Evolutionary conservation across 495 filamentous ascomycete genomes (phyloP).

Genomic region (Pyrenula aspistea): DNA sequence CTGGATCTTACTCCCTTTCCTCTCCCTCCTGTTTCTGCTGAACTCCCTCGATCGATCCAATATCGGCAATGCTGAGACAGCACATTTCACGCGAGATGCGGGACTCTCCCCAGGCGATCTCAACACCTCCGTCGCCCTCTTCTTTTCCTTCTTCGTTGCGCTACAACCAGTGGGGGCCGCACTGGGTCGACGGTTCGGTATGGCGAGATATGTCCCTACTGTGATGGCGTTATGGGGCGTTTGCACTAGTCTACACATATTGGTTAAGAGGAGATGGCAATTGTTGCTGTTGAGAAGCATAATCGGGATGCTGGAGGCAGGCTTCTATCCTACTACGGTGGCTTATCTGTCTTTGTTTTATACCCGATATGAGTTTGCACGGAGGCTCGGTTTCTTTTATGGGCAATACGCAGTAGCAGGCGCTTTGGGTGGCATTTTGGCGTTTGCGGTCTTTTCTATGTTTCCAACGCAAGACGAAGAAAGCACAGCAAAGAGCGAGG

Average conservation of each 20-base stretch:
- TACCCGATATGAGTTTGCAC: constrained; percentile 40
- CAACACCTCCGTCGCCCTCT: constrained; percentile 40
- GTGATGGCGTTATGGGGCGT: constrained; percentile 45
- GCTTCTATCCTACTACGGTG: constrained; percentile 20
- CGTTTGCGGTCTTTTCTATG: constrained; percentile 13
- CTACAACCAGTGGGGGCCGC: constrained; percentile 44
- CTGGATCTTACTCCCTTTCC: constrained; percentile 34
- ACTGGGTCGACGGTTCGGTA: constrained; percentile 37
- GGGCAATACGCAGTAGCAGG: constrained; percentile 48
- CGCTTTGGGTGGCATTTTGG: constrained; percentile 28
- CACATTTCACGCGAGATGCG: constrained; percentile 34
- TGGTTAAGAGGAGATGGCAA: constrained; percentile 17
- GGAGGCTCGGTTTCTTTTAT: constrained; percentile 40
- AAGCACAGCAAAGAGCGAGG: background rate
- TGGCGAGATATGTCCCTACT: constrained; percentile 36
- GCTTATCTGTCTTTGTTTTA: constrained; percentile 44
- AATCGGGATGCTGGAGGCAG: constrained; percentile 25
- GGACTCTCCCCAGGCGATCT: constrained; percentile 32
- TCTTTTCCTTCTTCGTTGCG: constrained; percentile 44
- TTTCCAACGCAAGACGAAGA: constrained; percentile 5
- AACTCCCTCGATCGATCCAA: constrained; percentile 41
- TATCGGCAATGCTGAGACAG: constrained; percentile 40
- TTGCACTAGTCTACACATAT: constrained; percentile 25
- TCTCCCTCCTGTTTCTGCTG: constrained; percentile 37
- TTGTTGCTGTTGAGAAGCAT: constrained; percentile 26